Base-by-base conservation (phyloP, 2,329 filamentous ascomycete species). In the Aspergillus brasiliensis region DNA sequence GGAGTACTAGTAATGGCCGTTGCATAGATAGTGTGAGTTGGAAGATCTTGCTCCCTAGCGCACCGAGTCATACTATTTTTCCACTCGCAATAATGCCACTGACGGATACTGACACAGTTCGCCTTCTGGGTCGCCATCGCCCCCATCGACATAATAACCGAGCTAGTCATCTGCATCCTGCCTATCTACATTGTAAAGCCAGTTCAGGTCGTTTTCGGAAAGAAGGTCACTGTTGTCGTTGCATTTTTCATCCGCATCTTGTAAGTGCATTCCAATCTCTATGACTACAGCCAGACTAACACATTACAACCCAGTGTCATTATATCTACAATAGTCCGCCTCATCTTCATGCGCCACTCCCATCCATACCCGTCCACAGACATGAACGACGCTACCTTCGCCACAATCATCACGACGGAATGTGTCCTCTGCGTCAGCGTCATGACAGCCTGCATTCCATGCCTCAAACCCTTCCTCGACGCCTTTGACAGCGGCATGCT, bases 401-500 rank as follows among this genome's bases (percentile, higher is more conserved):
- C 19, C 17, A 38, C 51, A 8, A 27, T 15, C 17, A 53, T 53
- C 23, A 42, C 51, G 5, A 53, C 51, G 11, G 17, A 53, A 40
- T 40, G 34, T 34, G 51, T 53, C 15, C 51, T 53, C n/a, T 42
- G 51, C 37, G 37, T 40, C 51, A 53, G 51, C 19, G 11, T 53
- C n/a, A 38, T 53, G 31, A 42, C 21, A 5, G 51, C 51, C 51
- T 53, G 51, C 15, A 53, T 53, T 15, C 51, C 51, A 3, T 53
- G 51, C 37, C 34, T 53, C 15, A 53, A 53, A 10, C 51, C 51
- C 31, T 53, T 53, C 15, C 51, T 53, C 19, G 51, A 53, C 8
- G 51, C 51, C 21, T 53, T 53, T 17, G 34, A 53, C 34, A 53
- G 19, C 34, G 51, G 51, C 19, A 53, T 53, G 51, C 31, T 53